Percentiles rank a stretch among this genome's conserved stretches.
phyloP scores from a whole-genome alignment of 1,284 basidiomycete species.

The Fomes fomentarius region DNA sequence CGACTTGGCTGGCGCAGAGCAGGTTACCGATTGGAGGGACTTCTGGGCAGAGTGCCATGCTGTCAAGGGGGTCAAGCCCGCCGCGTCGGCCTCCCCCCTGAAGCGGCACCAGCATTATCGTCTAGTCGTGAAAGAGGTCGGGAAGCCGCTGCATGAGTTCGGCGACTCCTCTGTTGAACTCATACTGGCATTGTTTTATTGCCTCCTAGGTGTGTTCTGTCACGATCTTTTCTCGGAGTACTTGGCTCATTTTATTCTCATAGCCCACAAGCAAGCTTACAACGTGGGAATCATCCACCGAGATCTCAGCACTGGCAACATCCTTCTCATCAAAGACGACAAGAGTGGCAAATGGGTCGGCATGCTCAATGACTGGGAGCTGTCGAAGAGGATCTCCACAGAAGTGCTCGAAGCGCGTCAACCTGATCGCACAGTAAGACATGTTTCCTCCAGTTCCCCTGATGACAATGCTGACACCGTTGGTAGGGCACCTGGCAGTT shows the following conservation, averaged over 20 bases:
- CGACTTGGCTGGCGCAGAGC: not conserved
- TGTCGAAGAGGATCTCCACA: conserved; percentile 3
- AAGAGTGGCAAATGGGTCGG: not conserved
- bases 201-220: not conserved
- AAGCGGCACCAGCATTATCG: conserved; percentile 14
- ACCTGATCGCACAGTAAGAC: conserved; percentile 10
- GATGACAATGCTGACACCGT: not conserved
- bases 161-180: not conserved
- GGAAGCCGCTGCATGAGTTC: conserved; percentile 1
- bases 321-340: conserved; percentile 3
- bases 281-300: conserved; percentile 11
- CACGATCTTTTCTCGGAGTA: not conserved
- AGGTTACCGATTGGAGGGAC: conserved; percentile 1
- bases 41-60: conserved; percentile 1
- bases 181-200: not conserved
- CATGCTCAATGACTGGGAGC: conserved; percentile 19
- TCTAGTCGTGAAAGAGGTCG: conserved; percentile 8
- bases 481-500: conserved; percentile 21
- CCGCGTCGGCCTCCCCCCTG: not conserved
- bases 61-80: not conserved
- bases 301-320: conserved; percentile 19
- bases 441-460: not conserved
- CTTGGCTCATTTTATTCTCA: not conserved
- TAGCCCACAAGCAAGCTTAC: conserved; percentile 14
- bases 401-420: not conserved